Evolutionary conservation across 2,329 filamentous ascomycete species (phyloP).

Genomic region (Aureobasidium vineae): DNA sequence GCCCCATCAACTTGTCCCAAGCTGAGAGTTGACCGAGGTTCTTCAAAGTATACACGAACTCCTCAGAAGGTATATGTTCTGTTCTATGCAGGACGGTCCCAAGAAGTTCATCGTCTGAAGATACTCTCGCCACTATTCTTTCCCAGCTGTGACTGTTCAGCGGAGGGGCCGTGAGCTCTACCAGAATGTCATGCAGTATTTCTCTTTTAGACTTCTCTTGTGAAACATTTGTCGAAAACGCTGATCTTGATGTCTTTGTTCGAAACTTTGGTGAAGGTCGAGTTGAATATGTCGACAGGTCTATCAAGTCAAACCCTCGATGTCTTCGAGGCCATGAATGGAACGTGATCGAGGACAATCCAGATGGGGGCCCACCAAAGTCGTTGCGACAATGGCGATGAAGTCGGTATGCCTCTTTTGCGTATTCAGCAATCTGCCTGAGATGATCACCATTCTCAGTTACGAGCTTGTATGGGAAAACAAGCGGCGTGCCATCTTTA

Average conservation of each 20-base stretch:
- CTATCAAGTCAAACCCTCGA: background rate
- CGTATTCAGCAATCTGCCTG: background rate
- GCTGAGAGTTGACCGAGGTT: background rate
- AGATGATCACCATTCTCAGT: constrained; percentile 1
- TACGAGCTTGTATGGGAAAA: constrained; percentile 1
- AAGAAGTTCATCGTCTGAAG: background rate
- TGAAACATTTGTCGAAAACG: background rate
- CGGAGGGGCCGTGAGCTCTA: background rate
- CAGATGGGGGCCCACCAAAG: background rate
- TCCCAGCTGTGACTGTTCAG: background rate
- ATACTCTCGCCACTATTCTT: background rate
- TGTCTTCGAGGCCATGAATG: background rate
- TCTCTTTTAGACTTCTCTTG: background rate
- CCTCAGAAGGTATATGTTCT: background rate
- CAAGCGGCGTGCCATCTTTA: background rate
- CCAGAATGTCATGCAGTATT: background rate
- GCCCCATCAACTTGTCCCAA: constrained; percentile 8
- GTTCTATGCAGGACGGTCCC: background rate
- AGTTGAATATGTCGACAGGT: background rate
- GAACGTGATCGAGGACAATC: constrained; percentile 10
- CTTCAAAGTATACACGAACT: background rate
- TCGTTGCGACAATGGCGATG: constrained; percentile 15
- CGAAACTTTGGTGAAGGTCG: constrained; percentile 4
- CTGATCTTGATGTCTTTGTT: background rate
- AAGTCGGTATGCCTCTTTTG: background rate